Conservation (phyloP, 768 basidiomycete species). For the Suillus hirtellus region DNA sequence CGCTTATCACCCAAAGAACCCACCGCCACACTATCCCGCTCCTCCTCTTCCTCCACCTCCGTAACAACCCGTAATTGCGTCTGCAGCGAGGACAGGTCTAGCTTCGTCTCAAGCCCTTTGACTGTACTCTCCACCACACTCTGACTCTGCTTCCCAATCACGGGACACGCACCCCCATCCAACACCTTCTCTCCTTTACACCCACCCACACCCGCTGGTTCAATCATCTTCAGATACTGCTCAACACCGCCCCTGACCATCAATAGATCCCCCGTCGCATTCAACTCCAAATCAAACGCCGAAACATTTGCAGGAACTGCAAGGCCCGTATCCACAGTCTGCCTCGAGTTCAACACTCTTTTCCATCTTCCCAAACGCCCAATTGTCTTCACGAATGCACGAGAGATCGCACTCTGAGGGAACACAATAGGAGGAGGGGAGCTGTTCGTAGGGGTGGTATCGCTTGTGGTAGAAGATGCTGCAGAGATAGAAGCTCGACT, state of each 20-base stretch:
- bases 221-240: constrained; percentile 61
- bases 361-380: constrained; percentile 83
- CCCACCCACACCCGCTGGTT: constrained; percentile 26
- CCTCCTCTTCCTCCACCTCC: constrained; percentile 33
- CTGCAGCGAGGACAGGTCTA: constrained; percentile 15
- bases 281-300: constrained; percentile 70
- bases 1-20: constrained; percentile 13
- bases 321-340: constrained; percentile 36
- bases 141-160: not conserved
- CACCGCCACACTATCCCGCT: constrained; percentile 15
- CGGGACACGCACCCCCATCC: not conserved
- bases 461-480: constrained; percentile 10
- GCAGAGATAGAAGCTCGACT: constrained; percentile 37
- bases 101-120: constrained; percentile 14
- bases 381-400: constrained; percentile 79
- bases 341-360: constrained; percentile 63
- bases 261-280: constrained; percentile 60
- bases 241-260: constrained; percentile 64
- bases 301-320: constrained; percentile 51
- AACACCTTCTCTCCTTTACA: not conserved
- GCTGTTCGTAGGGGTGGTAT: constrained; percentile 7
- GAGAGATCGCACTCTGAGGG: constrained; percentile 66
- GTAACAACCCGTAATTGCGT: constrained; percentile 30
- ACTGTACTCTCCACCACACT: constrained; percentile 5
- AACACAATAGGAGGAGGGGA: constrained; percentile 38